Evolutionary conservation across 495 filamentous ascomycete genomes (phyloP), one percentile per base, ranked within the genome.

Genomic region (Pyrenula aspistea): DNA sequence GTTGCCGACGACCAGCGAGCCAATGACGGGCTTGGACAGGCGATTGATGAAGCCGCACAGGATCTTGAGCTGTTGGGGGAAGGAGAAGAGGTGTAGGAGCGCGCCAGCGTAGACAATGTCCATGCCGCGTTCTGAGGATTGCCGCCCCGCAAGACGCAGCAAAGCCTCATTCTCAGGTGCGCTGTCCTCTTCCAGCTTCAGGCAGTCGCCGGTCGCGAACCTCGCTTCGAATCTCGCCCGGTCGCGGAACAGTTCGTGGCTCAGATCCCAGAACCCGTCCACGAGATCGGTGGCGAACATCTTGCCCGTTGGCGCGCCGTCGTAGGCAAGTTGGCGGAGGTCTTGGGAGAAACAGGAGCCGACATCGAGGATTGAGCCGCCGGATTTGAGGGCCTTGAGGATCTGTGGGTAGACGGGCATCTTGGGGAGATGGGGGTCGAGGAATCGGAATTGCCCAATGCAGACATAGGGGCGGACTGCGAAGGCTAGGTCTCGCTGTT

Each of bases 401-500:
- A 74, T 64, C 51, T 70, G 60, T 2, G 65, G 64, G 58, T 78
- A 74, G 22, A 58, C 54, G 0, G 68, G 68, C 1, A 57, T 62
- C 2, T 59, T 31, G 61, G 56, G 52, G 21, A 76, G 66, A 12
- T 63, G 68, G 47, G 80, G 62, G 12, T 74, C 72, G 1, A 80
- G 65, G 60, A 81, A 83, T 2, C 69, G 66, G 62, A 76, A 78
- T 24, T 70, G 69, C 2, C 80, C 78, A 58, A 82, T 72, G 64
- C 76, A 81, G 22, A 77, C 73, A 56, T 78, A 79, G 1, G 72
- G 73, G 54, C 63, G 67, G 2, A 71, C 56, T 2, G 63, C 65
- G 12, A 47, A 42, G 24, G 54, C 10, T 22, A 12, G 31, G 67
- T 65, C 67, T 69, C n/a, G n/a, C n/a, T n/a, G n/a, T n/a, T n/a